Evolutionary conservation across 768 basidiomycete species (phyloP).

Genomic region (Saitozyma podzolica): DNA sequence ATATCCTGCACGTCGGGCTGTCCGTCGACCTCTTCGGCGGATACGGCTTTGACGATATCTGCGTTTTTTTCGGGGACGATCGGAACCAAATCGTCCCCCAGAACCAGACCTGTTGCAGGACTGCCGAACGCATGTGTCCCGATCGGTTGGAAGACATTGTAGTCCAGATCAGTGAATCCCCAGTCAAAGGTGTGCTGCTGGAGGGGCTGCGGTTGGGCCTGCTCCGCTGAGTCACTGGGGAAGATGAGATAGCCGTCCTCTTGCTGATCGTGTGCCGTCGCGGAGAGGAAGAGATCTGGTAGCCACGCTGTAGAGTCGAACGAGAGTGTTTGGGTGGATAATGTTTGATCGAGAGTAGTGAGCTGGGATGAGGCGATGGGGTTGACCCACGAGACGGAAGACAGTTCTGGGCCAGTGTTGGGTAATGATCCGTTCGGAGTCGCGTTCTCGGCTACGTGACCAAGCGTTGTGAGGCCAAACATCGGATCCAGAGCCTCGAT

Average conservation of each 20-base stretch:
- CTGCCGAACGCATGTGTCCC: constrained; percentile 9
- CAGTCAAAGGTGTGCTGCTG: constrained; percentile 2
- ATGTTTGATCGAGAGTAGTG: background rate
- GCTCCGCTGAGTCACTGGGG: background rate
- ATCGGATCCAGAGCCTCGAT: too few relatives aligned
- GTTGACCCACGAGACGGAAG: too few relatives aligned
- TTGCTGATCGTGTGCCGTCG: constrained; percentile 5
- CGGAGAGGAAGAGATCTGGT: constrained; percentile 10
- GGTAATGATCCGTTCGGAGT: too few relatives aligned
- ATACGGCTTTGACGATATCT: constrained; percentile 9
- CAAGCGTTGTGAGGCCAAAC: too few relatives aligned
- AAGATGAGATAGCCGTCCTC: background rate
- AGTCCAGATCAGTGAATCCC: constrained; percentile 12
- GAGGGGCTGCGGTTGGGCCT: background rate
- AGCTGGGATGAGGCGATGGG: background rate
- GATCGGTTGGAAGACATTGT: constrained; percentile 14
- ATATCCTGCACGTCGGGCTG: constrained; percentile 5
- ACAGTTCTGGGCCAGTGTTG: too few relatives aligned
- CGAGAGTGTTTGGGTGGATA: background rate
- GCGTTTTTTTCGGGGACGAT: too few relatives aligned
- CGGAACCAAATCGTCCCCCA: too few relatives aligned
- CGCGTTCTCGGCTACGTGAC: too few relatives aligned
- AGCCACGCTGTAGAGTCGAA: constrained; percentile 11
- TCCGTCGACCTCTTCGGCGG: constrained; percentile 14
- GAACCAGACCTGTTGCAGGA: constrained; percentile 6